A percentile compares a stretch with the other conserved stretches of the same genome.
Evolutionary conservation across 345 rosid species (phyloP).

Genomic region (Corchorus olitorius): DNA sequence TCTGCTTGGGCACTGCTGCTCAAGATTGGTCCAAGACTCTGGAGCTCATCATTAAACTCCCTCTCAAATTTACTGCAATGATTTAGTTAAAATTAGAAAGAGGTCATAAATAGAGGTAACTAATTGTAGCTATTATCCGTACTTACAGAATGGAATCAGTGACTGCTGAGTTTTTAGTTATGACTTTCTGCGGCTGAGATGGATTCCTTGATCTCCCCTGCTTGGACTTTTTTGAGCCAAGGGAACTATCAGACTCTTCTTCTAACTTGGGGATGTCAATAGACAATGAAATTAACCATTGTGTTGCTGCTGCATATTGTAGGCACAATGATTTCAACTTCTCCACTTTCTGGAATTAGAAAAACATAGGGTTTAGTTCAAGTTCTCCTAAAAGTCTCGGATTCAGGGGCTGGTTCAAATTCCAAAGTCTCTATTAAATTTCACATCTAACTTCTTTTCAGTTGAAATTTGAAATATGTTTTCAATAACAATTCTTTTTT

Average conservation of each 20-base stretch:
- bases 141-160: constrained; percentile 88
- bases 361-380: background rate
- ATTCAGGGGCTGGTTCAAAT: background rate
- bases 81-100: background rate
- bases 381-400: background rate
- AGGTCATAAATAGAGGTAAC: background rate
- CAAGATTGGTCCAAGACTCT: constrained; percentile 79
- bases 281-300: constrained; percentile 92
- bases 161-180: constrained; percentile 53
- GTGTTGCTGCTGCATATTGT: constrained; percentile 92
- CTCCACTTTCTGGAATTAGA: constrained; percentile 83
- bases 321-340: constrained; percentile 81
- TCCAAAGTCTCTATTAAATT: background rate
- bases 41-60: constrained; percentile 84
- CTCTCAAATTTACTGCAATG: constrained; percentile 76
- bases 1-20: constrained; percentile 86
- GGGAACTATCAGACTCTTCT: constrained; percentile 35
- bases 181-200: constrained; percentile 46
- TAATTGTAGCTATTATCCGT: constrained; percentile 10
- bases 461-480: background rate
- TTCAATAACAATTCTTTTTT: background rate
- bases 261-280: constrained; percentile 54
- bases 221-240: constrained; percentile 35
- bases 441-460: background rate
- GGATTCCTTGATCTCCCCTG: constrained; percentile 39